These are phyloP conservation scores for Entonaema liquescens DNA, from an alignment of 495 filamentous ascomycete genomes.

Conservation along the genomic window DNA sequence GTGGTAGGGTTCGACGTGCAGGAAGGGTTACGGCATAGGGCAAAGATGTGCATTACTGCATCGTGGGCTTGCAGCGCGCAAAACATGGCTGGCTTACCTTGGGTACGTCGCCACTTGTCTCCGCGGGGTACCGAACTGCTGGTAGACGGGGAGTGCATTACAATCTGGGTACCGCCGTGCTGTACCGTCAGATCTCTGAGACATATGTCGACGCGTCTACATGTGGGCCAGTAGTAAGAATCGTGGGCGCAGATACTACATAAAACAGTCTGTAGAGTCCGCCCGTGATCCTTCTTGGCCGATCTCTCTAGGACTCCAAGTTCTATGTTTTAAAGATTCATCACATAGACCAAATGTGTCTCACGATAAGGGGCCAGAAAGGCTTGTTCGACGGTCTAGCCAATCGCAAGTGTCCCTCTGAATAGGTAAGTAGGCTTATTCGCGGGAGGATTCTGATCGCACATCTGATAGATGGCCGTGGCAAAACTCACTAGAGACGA, in stretches of 20 bases:
- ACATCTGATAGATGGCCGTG: background rate
- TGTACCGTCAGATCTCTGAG: slow-evolving; percentile 11
- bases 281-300: slow-evolving; percentile 4
- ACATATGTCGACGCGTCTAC: background rate
- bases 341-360: background rate
- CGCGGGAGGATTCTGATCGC: background rate
- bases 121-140: slow-evolving; percentile 16
- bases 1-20: slow-evolving; percentile 13
- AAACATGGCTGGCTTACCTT: slow-evolving; percentile 11
- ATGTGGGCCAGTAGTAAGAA: background rate
- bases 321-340: background rate
- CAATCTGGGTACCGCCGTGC: slow-evolving; percentile 1
- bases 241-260: background rate
- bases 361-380: background rate
- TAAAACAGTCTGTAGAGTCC: background rate
- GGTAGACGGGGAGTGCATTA: slow-evolving; percentile 15
- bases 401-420: background rate
- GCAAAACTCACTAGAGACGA: background rate
- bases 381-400: background rate
- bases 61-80: slow-evolving; percentile 22
- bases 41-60: slow-evolving; percentile 29
- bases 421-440: background rate
- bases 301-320: background rate
- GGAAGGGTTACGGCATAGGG: slow-evolving; percentile 31
- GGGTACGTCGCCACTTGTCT: slow-evolving; percentile 14